Evolutionary conservation across 306 rosid genomes (phyloP).

Genomic region (Vigna nakashimae): DNA sequence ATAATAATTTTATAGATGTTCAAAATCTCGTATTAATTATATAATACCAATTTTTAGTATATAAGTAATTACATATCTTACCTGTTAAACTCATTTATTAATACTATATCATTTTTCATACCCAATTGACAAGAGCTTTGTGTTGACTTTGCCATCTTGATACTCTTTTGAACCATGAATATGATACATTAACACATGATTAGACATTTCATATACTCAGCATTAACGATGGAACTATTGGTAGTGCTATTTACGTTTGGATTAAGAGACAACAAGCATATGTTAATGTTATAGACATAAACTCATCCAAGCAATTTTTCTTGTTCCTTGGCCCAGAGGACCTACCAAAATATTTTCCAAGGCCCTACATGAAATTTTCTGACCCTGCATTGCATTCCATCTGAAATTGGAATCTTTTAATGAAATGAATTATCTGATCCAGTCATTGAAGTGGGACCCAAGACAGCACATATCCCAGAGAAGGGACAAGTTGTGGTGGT

Average conservation of each 20-base stretch:
- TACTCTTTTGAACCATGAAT: too few species aligned
- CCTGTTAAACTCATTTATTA: too few species aligned
- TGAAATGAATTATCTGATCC: background rate
- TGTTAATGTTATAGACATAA: background rate
- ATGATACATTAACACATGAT: too few species aligned
- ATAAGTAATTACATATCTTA: too few species aligned
- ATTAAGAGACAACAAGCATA: background rate
- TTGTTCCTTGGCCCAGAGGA: background rate
- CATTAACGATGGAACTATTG: constrained; percentile 8
- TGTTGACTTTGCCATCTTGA: too few species aligned
- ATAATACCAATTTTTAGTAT: too few species aligned
- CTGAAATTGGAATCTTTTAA: constrained; percentile 4
- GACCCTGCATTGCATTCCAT: constrained; percentile 11
- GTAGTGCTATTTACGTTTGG: background rate
- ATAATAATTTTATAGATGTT: too few species aligned
- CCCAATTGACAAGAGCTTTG: too few species aligned
- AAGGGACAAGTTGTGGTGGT: constrained; percentile 22
- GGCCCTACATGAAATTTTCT: background rate
- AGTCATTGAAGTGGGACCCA: constrained; percentile 1
- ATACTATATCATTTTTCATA: too few species aligned
- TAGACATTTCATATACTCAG: background rate
- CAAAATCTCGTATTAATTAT: too few species aligned
- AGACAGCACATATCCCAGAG: constrained; percentile 23
- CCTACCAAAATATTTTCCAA: constrained; percentile 2
- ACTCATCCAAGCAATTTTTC: constrained; percentile 15